phyloP scores from a whole-genome alignment of 208 protist species.

The Leishmania lainsoni region DNA sequence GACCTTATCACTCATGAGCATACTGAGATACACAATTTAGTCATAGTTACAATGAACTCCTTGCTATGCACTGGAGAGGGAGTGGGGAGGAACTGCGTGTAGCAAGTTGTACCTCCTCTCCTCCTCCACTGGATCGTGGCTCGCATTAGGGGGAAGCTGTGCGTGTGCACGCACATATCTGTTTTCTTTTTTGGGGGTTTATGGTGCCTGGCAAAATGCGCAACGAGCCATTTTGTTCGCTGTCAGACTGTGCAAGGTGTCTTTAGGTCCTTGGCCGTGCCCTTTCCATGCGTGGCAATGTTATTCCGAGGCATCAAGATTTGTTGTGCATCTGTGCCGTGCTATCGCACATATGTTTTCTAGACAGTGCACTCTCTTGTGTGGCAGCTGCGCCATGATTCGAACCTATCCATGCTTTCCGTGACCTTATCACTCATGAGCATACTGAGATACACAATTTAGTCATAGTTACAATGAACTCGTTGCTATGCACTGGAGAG shows the following conservation, averaged over 20 bases:
- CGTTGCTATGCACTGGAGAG: not conserved
- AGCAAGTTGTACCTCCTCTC: not conserved
- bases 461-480: too few species aligned
- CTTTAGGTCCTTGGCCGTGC: constrained; percentile 34
- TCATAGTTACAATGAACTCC: constrained; percentile 23
- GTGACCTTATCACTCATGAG: too few species aligned
- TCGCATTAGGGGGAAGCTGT: not conserved
- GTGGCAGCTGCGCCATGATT: too few species aligned
- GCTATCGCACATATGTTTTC: not conserved
- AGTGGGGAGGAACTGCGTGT: not conserved
- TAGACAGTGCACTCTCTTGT: too few species aligned
- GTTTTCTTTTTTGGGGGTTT: not conserved
- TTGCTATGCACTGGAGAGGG: not conserved
- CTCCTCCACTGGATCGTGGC: not conserved
- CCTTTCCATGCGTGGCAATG: constrained; percentile 14
- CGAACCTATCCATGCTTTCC: too few species aligned
- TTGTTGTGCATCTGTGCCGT: not conserved
- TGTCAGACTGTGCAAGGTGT: constrained; percentile 11
- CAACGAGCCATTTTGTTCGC: too few species aligned
- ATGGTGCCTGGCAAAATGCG: not conserved
- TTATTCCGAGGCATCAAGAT: constrained; percentile 39
- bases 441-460: too few species aligned
- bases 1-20: too few species aligned
- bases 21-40: too few species aligned
- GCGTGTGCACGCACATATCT: not conserved